Base-by-base conservation (phyloP, 106 monocot species). In the Xerophyta viscosa region DNA sequence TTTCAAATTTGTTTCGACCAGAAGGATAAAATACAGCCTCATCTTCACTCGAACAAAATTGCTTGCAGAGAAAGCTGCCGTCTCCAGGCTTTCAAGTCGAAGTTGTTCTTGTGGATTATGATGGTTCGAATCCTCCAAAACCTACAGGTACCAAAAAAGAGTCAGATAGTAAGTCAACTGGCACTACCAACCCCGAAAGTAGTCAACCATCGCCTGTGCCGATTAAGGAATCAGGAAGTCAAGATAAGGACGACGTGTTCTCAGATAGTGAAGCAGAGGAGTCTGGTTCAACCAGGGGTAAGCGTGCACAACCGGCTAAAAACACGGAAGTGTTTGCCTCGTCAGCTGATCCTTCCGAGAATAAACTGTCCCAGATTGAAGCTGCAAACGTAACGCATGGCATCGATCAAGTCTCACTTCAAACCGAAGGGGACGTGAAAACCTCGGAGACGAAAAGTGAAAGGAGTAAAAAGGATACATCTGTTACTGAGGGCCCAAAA, bases 31-130 rank as follows among this genome's bases (percentile, higher is more conserved):
- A n/a, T n/a, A n/a, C n/a, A n/a, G n/a, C n/a, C n/a, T n/a, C n/a
- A n/a, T n/a, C n/a, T n/a, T n/a, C n/a, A n/a, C n/a, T n/a, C n/a
- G n/a, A n/a, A n/a, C n/a, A n/a, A n/a, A n/a, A n/a, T n/a, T n/a
- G n/a, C n/a, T n/a, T 74, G 55, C 69, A 88, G 94, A 81, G 94
- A 48, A 96, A 96, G 72, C 57, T 88, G 11, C 84, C 94, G 5
- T 96, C 94, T 44, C 84, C 94, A 24, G 94, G 94, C 41, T 96
- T 96, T 68, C 80, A 88, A 64, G 81, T 96, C 23, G 88, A 96
- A 62, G 71, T 96, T 36, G 88, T 96, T 15, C 88, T 85, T 10
- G 75, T 73, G 21, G 88, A 88, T 41, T 85, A 88, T 42, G 69
- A 88, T 67, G 69, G 84, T n/a, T n/a, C n/a, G n/a, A n/a, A n/a